Percentiles rank a stretch among this genome's conserved stretches.
These are phyloP conservation scores for Colletotrichum sp. DNA, from an alignment of 2,329 filamentous ascomycete species.

Conservation along the genomic window DNA sequence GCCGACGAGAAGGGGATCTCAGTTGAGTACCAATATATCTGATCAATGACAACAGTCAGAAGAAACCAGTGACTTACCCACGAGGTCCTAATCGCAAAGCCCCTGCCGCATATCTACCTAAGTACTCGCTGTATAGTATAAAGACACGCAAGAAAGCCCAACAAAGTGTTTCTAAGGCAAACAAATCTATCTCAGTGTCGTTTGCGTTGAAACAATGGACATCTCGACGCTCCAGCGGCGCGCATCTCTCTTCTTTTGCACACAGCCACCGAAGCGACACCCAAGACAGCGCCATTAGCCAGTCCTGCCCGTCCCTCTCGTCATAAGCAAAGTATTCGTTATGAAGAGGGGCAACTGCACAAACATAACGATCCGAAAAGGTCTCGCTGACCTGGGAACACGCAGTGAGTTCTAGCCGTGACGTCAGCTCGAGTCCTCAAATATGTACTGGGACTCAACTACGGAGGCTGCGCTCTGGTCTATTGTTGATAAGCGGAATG, in stretches of 20 bases:
- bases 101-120: background rate
- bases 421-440: background rate
- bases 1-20: too few relatives aligned
- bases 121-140: fast-evolving
- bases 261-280: background rate
- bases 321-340: background rate
- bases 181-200: too few relatives aligned
- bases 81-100: too few relatives aligned
- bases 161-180: background rate
- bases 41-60: too few relatives aligned
- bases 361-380: background rate
- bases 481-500: background rate
- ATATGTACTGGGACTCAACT: background rate
- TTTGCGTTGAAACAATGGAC: too few relatives aligned
- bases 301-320: background rate
- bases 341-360: background rate
- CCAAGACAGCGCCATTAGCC: background rate
- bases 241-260: fast-evolving
- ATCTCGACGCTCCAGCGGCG: background rate
- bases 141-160: background rate
- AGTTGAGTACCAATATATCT: too few relatives aligned
- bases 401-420: too few relatives aligned
- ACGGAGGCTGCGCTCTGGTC: too few relatives aligned
- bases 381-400: too few relatives aligned
- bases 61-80: too few relatives aligned